These are phyloP conservation scores for Porogramme epimiltina DNA, from an alignment of 1,284 basidiomycete species.

Conservation along the genomic window DNA sequence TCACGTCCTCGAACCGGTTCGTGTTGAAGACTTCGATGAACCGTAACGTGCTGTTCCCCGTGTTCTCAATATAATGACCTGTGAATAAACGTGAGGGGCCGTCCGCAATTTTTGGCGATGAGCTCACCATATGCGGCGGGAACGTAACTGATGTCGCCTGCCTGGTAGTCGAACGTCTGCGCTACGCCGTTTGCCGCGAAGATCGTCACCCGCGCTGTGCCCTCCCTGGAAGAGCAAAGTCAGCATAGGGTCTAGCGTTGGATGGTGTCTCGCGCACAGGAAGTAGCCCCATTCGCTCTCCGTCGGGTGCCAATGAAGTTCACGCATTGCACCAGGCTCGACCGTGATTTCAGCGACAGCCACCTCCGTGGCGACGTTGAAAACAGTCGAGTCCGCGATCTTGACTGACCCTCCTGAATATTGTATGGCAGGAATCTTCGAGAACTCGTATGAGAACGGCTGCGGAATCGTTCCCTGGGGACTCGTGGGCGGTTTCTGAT, in stretches of 20 bases:
- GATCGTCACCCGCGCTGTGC: slow-evolving; percentile 59
- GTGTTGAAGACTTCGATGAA: slow-evolving; percentile 68
- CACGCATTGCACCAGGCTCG: slow-evolving; percentile 58
- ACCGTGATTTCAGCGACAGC: slow-evolving; percentile 67
- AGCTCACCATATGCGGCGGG: slow-evolving; percentile 51
- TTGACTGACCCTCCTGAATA: slow-evolving; percentile 62
- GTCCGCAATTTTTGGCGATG: slow-evolving; percentile 47
- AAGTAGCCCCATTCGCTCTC: slow-evolving; percentile 53
- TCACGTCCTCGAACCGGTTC: slow-evolving; percentile 62
- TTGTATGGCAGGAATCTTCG: slow-evolving; percentile 48
- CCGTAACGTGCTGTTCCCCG: slow-evolving; percentile 60
- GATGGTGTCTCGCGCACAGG: slow-evolving; percentile 15
- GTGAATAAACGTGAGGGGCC: not conserved
- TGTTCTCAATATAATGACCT: slow-evolving; percentile 74
- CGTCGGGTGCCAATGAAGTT: slow-evolving; percentile 61
- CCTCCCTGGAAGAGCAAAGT: slow-evolving; percentile 40
- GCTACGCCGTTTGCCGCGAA: slow-evolving; percentile 65
- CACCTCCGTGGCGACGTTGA: slow-evolving; percentile 54
- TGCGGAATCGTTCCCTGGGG: slow-evolving; percentile 49
- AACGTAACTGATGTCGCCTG: slow-evolving; percentile 67
- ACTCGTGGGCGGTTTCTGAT: slow-evolving; percentile 41
- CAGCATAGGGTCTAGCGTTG: not conserved
- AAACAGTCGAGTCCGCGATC: slow-evolving; percentile 56
- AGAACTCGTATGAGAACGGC: slow-evolving; percentile 54
- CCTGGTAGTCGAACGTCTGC: slow-evolving; percentile 67